Evolutionary conservation across 192 early-diverging fungal genomes (phyloP).

Genomic region (Chytriomyces hyalinus): DNA sequence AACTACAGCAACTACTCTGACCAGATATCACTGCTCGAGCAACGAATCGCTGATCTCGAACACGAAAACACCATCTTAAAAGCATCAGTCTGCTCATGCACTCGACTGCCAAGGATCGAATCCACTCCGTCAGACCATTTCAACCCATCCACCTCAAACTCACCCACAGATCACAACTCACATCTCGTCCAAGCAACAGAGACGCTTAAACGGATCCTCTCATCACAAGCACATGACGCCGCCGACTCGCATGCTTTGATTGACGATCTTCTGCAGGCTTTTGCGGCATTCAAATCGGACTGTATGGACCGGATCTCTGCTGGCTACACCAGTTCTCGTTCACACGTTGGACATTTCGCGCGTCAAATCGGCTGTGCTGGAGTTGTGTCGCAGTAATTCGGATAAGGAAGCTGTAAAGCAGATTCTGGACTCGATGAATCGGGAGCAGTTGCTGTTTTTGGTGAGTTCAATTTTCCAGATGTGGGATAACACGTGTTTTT

Average conservation of each 20-base stretch:
- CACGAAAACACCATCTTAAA: background rate
- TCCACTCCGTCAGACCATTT: too few relatives aligned
- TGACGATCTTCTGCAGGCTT: background rate
- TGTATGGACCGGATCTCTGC: constrained; percentile 13
- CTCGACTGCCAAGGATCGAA: too few relatives aligned
- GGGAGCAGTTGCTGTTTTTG: constrained; percentile 17
- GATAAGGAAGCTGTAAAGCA: background rate
- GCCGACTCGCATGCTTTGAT: constrained; percentile 3
- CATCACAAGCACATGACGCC: background rate
- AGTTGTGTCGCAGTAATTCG: constrained; percentile 5
- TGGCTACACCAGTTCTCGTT: background rate
- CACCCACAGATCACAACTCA: too few relatives aligned
- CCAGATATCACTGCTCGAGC: background rate
- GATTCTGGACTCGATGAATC: constrained; percentile 16
- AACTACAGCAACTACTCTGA: background rate
- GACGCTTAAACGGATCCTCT: background rate
- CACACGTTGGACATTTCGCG: background rate
- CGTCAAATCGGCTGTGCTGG: constrained; percentile 8
- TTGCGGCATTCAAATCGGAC: background rate
- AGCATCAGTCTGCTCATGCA: too few relatives aligned
- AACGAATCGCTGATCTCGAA: constrained; percentile 3
- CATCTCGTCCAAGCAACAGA: constrained; percentile 12
- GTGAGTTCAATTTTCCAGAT: constrained; percentile 2
- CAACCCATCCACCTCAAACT: too few relatives aligned
- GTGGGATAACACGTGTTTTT: background rate